Evolutionary conservation across 208 protist genomes (phyloP), one percentile per base, ranked within the genome.

Genomic region (Acanthamoeba culbertsoni): DNA sequence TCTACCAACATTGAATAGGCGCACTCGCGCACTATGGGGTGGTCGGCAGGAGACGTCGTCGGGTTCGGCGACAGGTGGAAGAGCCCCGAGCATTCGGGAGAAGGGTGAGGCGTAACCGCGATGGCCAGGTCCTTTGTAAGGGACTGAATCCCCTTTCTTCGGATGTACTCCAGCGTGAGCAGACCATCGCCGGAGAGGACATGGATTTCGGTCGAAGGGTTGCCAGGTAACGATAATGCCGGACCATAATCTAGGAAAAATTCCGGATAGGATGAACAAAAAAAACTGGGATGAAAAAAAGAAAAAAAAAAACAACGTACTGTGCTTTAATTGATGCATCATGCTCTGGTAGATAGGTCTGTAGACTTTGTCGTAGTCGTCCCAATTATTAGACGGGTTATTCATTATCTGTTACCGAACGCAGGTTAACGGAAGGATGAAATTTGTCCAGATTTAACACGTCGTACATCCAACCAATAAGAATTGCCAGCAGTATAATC

Each of bases 1-100:
- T 55, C 75, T 4, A 86, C 4, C 14, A 88, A 35, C 1, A 88
- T 7, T 2, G 48, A 55, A 62, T 88, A 62, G 77, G 77, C 46
- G 77, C 77, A 88, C 51, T 88, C 77, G 48, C 51, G 43, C 48
- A 88, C 77, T 42, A 88, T 62, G n/a, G 77, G 43, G 37, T 55
- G 51, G 77, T 55, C 77, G 18, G 77, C 26, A 51, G 77, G 77
- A 18, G 77, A 88, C 31, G 48, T 82, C 37, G 43, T 43, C 18
- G 77, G 77, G 16, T 88, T 28, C 3, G 51, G 43, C 1, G 77
- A 10, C 23, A 88, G 77, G n/a, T 88, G 77, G 18, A 63, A 28
- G 28, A 88, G 51, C 28, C n/a, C 28, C 23, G 77, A 35, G 51
- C 23, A 35, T 28, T 57, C 77, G 45, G 48, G n/a, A n/a, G n/a